Evolutionary conservation across 305 asterid genomes (phyloP), one percentile per base, ranked within the genome.

Genomic region (Euphrasia arctica): DNA sequence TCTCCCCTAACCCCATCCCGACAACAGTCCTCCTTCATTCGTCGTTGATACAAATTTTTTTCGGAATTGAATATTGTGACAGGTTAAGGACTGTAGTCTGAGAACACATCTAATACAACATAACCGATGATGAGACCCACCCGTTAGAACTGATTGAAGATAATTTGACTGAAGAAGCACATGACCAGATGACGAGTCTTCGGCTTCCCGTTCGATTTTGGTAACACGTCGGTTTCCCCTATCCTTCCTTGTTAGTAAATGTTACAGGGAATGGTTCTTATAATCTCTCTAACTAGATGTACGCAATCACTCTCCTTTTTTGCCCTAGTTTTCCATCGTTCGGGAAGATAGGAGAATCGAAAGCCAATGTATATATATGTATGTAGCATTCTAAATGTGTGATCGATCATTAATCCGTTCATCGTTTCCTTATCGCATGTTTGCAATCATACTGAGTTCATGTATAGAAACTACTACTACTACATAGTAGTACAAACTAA

Each of bases 11-110:
- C 27, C 64, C 45, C 12, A 49, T n/a, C 64, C 42, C 9, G 15
- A 42, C 43, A 18, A 18, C 22, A 18, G 22, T 18, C 22, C 22
- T 18, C 22, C 22, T 18, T 18, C 22, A 22, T 39, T 61, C 5
- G 22, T 28, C 28, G 50, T 49, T 49, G 54, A 50, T 69, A 3
- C 43, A 54, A 18, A 18, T 54, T 22, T 29, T 12, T 13, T 9
- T 29, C 58, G 4, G 22, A 36, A 61, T 51, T 2, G 45, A 55
- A 60, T 12, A 52, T 52, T 60, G 54, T 60, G 32, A 59, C 91
- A 91, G 98, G 94, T 85, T 45, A 88, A 83, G 69, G 91, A 83
- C 71, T 82, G 81, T 78, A 91, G 89, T 71, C 74, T 91, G 83
- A 78, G 90, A 76, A 85, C 96, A 45, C 94, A 91, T 58, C 69